Percentiles rank a stretch among this genome's conserved stretches.
These are phyloP conservation scores for Lepiota subincarnata DNA, from an alignment of 768 basidiomycete species.

Conservation along the genomic window DNA sequence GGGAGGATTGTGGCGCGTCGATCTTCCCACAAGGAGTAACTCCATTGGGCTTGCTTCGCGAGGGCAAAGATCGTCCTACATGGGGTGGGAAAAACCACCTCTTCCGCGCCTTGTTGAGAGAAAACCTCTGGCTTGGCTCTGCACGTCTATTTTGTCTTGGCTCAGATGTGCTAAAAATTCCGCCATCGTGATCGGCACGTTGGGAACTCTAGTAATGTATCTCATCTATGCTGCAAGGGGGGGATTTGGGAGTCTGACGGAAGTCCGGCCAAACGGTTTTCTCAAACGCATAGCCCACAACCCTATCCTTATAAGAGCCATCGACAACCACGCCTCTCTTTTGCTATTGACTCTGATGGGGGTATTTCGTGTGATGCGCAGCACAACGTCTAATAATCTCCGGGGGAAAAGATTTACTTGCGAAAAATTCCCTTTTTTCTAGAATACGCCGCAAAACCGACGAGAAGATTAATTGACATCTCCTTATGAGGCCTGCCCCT, in stretches of 20 bases:
- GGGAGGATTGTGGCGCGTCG: neutral
- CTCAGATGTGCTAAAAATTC: neutral
- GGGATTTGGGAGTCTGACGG: neutral
- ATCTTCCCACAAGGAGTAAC: neutral
- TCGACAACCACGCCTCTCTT: neutral
- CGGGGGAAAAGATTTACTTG: neutral
- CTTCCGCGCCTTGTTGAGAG: neutral
- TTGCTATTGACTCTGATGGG: neutral
- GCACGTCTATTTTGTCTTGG: neutral
- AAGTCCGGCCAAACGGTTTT: neutral
- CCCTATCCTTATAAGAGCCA: neutral
- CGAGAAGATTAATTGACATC: too few relatives aligned
- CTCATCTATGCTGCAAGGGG: neutral
- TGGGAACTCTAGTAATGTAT: neutral
- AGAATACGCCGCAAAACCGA: too few relatives aligned
- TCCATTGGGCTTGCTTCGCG: neutral
- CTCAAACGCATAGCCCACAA: neutral
- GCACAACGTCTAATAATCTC: neutral
- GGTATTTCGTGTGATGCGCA: slow-evolving; percentile 2
- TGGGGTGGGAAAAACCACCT: neutral
- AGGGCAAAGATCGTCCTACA: neutral
- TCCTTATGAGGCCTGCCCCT: too few relatives aligned
- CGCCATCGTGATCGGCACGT: neutral
- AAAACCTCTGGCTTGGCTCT: neutral
- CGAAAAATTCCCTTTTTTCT: neutral